Conservation (phyloP, 257 asterid species). For the Vinca minor region DNA sequence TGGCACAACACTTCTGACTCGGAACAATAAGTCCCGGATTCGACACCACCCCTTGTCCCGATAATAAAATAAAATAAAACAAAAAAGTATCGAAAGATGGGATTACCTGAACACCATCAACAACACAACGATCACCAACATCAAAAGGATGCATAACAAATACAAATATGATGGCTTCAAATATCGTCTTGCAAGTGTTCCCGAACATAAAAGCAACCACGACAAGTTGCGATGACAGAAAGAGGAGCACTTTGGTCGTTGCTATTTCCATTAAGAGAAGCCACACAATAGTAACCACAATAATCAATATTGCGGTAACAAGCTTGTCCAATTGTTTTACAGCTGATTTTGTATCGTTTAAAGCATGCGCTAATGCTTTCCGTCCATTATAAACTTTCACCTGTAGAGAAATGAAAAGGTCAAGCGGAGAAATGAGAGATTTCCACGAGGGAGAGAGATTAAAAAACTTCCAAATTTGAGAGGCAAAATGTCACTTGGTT, state of each 20-base stretch:
- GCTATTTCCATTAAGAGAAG: slow-evolving; percentile 71
- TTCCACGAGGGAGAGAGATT: not conserved
- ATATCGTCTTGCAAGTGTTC: slow-evolving; percentile 82
- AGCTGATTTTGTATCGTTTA: slow-evolving; percentile 73
- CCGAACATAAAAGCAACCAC: slow-evolving; percentile 75
- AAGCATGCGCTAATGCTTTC: slow-evolving; percentile 82
- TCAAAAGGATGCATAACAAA: slow-evolving; percentile 89
- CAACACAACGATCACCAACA: slow-evolving; percentile 80
- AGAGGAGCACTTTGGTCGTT: slow-evolving; percentile 60
- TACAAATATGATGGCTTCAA: slow-evolving; percentile 72
- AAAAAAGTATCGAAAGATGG: too few relatives aligned
- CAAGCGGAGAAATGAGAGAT: slow-evolving; percentile 1
- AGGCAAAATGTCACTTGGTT: not conserved
- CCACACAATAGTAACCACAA: slow-evolving; percentile 56
- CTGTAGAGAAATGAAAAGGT: slow-evolving; percentile 35
- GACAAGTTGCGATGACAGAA: slow-evolving; percentile 76
- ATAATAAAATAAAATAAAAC: too few relatives aligned
- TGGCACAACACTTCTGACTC: too few relatives aligned
- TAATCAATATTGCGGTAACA: slow-evolving; percentile 37
- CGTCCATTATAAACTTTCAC: slow-evolving; percentile 81
- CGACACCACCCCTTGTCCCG: too few relatives aligned
- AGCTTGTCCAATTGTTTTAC: slow-evolving; percentile 64
- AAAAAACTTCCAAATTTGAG: not conserved
- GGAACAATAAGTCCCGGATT: too few relatives aligned
- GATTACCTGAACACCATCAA: slow-evolving; percentile 82